Evolutionary conservation across 2,329 filamentous ascomycete species (phyloP), one percentile per base, ranked within the genome.

Genomic region (Phialophora macrospora): DNA sequence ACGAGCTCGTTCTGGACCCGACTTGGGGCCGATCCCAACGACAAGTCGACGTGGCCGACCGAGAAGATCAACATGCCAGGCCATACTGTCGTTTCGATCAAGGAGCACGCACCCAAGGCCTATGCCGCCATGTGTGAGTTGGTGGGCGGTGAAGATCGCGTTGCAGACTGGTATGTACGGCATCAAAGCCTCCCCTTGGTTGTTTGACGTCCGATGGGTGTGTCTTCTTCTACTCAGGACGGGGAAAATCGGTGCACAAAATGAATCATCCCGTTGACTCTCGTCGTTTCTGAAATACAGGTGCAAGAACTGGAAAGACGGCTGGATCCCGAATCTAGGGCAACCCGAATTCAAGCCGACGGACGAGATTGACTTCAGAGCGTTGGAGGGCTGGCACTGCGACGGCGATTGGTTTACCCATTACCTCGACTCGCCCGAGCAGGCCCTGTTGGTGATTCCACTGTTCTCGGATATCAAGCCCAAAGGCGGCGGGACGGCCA

Each of bases 401-500:
- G 88, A 90, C 75, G 88, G 88, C 7, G 88, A 91, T 71, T 90
- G 90, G 75, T 91, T 91, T 74, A 82, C 88, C 3, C 88, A 91
- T 77, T 91, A 87, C 70, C 83, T 91, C 41, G 88, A 91, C 74
- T 88, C 84, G 24, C 85, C 85, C 0, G 89, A 91, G 77, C 89
- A 91, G 74, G 89, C 81, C 0, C 77, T 91, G 12, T 80, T 91
- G 0, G 87, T 90, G 12, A 89, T 89, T 48, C 88, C 88, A 1
- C 75, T 90, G 4, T 91, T 88, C 77, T 86, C 82, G 0, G 87
- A 90, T 72, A 85, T 91, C 59, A 77, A 79, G 9, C 75, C 83
- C 0, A 80, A 82, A 30, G 88, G 85, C 2, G 89, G 89, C 30
- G 89, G 85, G 4, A 91, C 88, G 0, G 80, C 86, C 72, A 83